Conservation (phyloP, 192 early-diverging fungal species). For the Podila epicladia region DNA sequence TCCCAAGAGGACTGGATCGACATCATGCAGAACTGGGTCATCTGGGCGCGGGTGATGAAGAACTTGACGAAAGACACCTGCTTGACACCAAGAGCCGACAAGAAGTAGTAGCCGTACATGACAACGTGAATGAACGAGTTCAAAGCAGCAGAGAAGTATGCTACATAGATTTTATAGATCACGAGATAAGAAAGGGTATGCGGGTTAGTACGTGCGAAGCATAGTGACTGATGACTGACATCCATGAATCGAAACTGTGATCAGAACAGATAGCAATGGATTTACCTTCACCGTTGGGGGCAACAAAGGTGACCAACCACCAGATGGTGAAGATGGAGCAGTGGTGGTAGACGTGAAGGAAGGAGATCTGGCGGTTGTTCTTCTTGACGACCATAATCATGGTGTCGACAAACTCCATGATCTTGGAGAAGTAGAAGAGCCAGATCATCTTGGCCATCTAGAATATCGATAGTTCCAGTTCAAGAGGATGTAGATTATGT, state of each 20-base stretch:
- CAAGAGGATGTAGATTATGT: too few relatives aligned
- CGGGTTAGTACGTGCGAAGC: neutral
- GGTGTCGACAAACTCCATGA: conserved; percentile 70
- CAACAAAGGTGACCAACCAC: conserved; percentile 66
- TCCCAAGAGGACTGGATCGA: conserved; percentile 62
- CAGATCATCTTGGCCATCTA: conserved; percentile 74
- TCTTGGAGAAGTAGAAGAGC: conserved; percentile 74
- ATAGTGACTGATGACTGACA: neutral
- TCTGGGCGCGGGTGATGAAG: conserved; percentile 71
- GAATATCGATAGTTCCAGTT: too few relatives aligned
- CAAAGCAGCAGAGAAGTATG: conserved; percentile 61
- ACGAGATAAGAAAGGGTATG: neutral
- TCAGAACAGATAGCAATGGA: conserved; percentile 4
- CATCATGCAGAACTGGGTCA: conserved; percentile 74
- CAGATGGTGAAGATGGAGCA: conserved; percentile 69
- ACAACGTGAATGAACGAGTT: conserved; percentile 74
- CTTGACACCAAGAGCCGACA: conserved; percentile 59
- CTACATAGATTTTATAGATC: conserved; percentile 3
- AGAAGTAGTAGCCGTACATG: conserved; percentile 75
- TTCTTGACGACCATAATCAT: conserved; percentile 76
- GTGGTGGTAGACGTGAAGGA: conserved; percentile 76
- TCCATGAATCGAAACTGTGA: neutral
- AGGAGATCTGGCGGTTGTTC: conserved; percentile 73
- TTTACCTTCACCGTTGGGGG: conserved; percentile 67
- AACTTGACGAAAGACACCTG: conserved; percentile 69